Evolutionary conservation across 116 monocot genomes (phyloP).

Genomic region (Posidonia oceanica): DNA sequence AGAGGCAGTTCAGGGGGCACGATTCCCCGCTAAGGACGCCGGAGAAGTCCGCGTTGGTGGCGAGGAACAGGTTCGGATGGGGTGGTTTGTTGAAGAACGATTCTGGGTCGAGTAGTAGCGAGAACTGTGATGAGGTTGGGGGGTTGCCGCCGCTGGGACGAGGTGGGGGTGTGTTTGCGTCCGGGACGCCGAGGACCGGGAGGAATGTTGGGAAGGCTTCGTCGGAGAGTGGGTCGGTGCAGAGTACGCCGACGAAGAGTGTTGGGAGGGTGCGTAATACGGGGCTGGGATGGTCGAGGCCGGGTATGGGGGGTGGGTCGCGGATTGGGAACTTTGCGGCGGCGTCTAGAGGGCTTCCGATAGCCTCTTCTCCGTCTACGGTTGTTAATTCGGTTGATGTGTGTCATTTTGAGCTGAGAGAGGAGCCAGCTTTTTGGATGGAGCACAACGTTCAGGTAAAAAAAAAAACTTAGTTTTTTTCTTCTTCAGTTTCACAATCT

Average conservation of each 20-base stretch:
- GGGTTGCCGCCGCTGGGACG: constrained; percentile 28
- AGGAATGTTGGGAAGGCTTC: constrained; percentile 34
- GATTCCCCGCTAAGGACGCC: constrained; percentile 46
- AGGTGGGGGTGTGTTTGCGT: constrained; percentile 17
- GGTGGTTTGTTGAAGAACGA: constrained; percentile 26
- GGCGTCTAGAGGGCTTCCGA: constrained; percentile 22
- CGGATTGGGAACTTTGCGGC: constrained; percentile 21
- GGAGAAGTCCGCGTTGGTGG: constrained; percentile 27
- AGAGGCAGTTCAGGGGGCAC: constrained; percentile 9
- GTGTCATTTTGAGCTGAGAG: constrained; percentile 68
- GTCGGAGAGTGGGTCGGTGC: constrained; percentile 48
- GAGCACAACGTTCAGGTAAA: constrained; percentile 91
- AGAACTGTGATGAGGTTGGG: constrained; percentile 3
- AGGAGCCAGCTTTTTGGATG: constrained; percentile 95
- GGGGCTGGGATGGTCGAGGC: constrained; percentile 30
- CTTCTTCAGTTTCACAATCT: too few relatives aligned
- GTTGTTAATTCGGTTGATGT: constrained; percentile 45
- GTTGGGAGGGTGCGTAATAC: constrained; percentile 45
- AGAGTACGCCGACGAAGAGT: constrained; percentile 84
- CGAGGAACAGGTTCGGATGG: constrained; percentile 61
- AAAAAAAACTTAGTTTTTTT: too few relatives aligned
- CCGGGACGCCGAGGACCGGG: constrained; percentile 45
- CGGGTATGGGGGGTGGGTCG: constrained; percentile 15
- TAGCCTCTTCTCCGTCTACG: constrained; percentile 9
- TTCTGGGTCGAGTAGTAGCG: constrained; percentile 5